A percentile compares a stretch with the other conserved stretches of the same genome.
Conservation (phyloP, 2,329 filamentous ascomycete species). For the Fusarium nurragi region DNA sequence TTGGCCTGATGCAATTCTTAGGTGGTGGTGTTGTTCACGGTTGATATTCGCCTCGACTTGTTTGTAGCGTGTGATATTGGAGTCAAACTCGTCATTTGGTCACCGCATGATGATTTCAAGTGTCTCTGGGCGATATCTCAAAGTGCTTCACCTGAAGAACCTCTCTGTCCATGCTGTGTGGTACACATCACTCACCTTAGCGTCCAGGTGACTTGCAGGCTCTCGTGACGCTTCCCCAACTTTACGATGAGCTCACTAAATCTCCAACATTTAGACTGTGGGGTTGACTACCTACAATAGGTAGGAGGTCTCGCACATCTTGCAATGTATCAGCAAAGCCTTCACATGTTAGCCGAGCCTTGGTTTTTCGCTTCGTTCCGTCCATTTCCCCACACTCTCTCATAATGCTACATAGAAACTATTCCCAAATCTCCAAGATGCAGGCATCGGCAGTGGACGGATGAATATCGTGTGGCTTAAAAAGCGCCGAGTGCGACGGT, state of each 20-base stretch:
- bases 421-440: constrained; percentile 1
- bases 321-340: not conserved
- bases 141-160: not conserved
- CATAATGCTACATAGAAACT: not conserved
- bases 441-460: constrained; percentile 25
- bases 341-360: constrained; percentile 26
- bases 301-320: not conserved
- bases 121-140: not conserved
- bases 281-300: constrained; percentile 11
- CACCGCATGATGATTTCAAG: not conserved
- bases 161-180: not conserved
- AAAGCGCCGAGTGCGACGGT: constrained; percentile 28
- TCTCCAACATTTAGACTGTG: constrained; percentile 10
- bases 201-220: constrained; percentile 3
- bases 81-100: not conserved
- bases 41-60: constrained; percentile 13
- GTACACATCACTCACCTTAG: not conserved
- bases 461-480: constrained; percentile 22
- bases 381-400: constrained; percentile 14
- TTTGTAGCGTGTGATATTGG: not conserved
- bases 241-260: constrained; percentile 4
- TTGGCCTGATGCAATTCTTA: constrained; percentile 8
- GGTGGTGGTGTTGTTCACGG: constrained; percentile 12
- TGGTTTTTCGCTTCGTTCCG: constrained; percentile 6
- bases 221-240: constrained; percentile 12